A percentile compares a stretch with the other conserved stretches of the same genome.
Evolutionary conservation across 164 flowering plant species (phyloP).

Genomic region (Stephania cephalantha): DNA sequence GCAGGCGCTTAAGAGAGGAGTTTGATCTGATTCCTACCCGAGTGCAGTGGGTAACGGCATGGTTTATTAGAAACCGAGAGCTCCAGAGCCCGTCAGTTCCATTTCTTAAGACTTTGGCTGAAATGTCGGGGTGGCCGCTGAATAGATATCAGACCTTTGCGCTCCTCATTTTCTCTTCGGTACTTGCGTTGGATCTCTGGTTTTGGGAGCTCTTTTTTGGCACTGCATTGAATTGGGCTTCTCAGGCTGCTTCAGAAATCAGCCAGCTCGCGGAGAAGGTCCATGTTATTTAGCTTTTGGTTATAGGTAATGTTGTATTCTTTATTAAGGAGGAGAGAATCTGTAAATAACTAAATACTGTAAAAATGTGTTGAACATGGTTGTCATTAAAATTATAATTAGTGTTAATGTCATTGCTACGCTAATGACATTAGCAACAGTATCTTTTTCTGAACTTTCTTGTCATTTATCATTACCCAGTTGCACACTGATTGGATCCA

Average conservation of each 20-base stretch:
- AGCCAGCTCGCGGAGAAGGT: constrained; percentile 29
- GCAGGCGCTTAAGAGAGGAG: constrained; percentile 76
- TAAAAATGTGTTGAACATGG: background rate
- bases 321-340: background rate
- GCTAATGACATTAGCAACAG: too few relatives aligned
- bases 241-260: constrained; percentile 41
- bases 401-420: background rate
- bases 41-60: constrained; percentile 90
- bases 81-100: constrained; percentile 53
- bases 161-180: constrained; percentile 65
- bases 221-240: constrained; percentile 49
- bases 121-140: constrained; percentile 79
- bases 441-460: too few relatives aligned
- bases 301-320: background rate
- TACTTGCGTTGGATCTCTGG: constrained; percentile 90
- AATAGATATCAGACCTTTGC: constrained; percentile 88
- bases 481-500: too few relatives aligned
- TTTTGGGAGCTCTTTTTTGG: constrained; percentile 91
- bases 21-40: constrained; percentile 63
- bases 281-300: background rate
- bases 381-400: background rate
- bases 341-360: background rate
- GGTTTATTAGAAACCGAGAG: constrained; percentile 68
- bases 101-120: constrained; percentile 58
- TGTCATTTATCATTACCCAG: too few relatives aligned